Base-by-base conservation (phyloP, 2,329 filamentous ascomycete species). In the Huntiella decipiens region DNA sequence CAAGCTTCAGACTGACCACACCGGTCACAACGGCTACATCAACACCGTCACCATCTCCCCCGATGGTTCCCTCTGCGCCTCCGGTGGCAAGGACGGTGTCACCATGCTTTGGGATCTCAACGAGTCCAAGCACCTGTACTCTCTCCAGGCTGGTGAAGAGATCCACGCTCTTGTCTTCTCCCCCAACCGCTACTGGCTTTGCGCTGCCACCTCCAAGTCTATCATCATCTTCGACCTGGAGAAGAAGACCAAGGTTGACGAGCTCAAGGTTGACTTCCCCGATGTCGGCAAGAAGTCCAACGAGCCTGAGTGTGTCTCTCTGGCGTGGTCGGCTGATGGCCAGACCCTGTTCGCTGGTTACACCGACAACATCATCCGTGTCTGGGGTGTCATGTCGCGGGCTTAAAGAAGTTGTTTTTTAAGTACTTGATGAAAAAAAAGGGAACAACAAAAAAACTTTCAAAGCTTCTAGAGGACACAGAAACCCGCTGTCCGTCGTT, bases 211-310 rank as follows among this genome's bases (percentile, higher is more conserved):
- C 54, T 77, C 85, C 64, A 84, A 77, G 72, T 86, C 79, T 77
- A 96, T 98, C 78, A 95, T 95, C 78, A 96, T 98, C 77, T 98
- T 98, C 73, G 91, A 98, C 64, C 79, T 98, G 58, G 91, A 98
- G 85, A 98, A 98, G 87, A 98, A 98, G 87, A 92, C 81, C 82
- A 96, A 95, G 82, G 88, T 96, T 63, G 88, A 96, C 61, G 91
- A 96, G 79, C 80, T 98, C 68, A 91, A 98, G 68, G 95, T 91
- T 74, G 74, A 86, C 63, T 93, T 87, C 73, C 71, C 83, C 61
- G 77, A 86, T 65, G 81, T 86, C 65, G 84, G 87, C 73, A 94
- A 94, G 85, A 96, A 96, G 85, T 86, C 81, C 79, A 79, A 87
- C 65, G 88, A 95, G 71, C 91, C 91, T 60, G 88, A 96, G 80